Percentiles rank a stretch among this genome's conserved stretches.
phyloP scores from a whole-genome alignment of 352 stramenopile species.

The Phytophthora vignae region DNA sequence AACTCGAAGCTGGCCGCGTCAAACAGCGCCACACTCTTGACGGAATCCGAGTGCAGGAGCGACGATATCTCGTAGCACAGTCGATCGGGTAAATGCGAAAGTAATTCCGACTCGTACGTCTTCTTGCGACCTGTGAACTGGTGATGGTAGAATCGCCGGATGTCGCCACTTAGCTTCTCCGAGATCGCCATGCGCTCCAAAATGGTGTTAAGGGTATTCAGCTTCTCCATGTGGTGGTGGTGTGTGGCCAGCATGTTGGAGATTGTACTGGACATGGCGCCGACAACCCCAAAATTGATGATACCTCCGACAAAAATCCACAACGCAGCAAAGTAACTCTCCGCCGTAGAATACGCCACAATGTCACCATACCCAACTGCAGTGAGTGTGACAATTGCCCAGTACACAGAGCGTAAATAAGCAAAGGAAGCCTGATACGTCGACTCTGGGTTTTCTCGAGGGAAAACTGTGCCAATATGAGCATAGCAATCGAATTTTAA shows the following conservation, averaged over 20 bases:
- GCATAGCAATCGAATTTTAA: conserved; percentile 66
- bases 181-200: conserved; percentile 64
- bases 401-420: conserved; percentile 73
- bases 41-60: conserved; percentile 62
- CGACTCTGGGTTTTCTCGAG: conserved; percentile 21
- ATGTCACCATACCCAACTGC: conserved; percentile 61
- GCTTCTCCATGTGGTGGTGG: conserved; percentile 60
- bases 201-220: conserved; percentile 66
- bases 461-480: conserved; percentile 52
- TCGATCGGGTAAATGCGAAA: conserved; percentile 58
- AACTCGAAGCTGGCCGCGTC: conserved; percentile 53
- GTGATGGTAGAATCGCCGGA: conserved; percentile 68
- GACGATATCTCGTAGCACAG: conserved; percentile 69
- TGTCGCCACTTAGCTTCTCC: conserved; percentile 17
- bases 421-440: conserved; percentile 59
- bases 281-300: conserved; percentile 77
- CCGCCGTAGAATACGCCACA: conserved; percentile 46
- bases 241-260: conserved; percentile 60
- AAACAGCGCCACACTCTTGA: conserved; percentile 60
- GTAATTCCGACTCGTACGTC: conserved; percentile 59
- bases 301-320: conserved; percentile 71
- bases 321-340: conserved; percentile 64
- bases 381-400: conserved; percentile 68
- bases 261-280: conserved; percentile 74
- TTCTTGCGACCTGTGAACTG: conserved; percentile 70